Base-by-base conservation (phyloP, 495 filamentous ascomycete species). In the Neurospora africana region DNA sequence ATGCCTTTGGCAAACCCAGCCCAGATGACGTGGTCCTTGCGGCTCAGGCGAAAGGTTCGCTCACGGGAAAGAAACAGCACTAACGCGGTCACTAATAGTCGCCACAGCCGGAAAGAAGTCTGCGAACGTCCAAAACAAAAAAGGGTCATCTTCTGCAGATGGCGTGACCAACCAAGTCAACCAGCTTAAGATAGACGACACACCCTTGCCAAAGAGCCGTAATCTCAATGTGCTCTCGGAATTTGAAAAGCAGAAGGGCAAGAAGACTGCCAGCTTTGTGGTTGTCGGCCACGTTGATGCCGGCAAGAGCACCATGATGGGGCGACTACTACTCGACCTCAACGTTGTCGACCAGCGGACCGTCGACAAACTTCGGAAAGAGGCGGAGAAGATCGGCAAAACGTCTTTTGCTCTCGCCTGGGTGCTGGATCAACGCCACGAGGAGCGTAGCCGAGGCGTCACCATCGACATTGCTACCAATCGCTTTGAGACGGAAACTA, bases 231-330 rank as follows among this genome's bases (percentile, higher is more conserved):
- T 98, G 6, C 75, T 95, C 13, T 87, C 89, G 58, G 95, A 95
- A 74, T 95, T 92, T 76, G 87, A 90, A 76, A 93, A 91, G 72
- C 85, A 87, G 30, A 89, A 88, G 44, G 84, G 84, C 74, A 99
- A 98, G 81, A 91, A 91, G 71, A 88, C 87, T 41, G 94, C 93
- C 68, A 98, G 93, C 76, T 98, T 99, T 83, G 94, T 98, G 15
- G 95, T 99, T 6, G 95, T 99, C 76, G 94, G 95, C 41, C 95
- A 99, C 81, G 95, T 99, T 65, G 95, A 99, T 81, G 93, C 95
- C 58, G 95, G 95, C 37, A 99, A 99, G 82, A 97, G 93, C 81
- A 99, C 95, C 19, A 84, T 99, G 21, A 98, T 98, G 96, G 95
- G 95, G 11, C 89, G 95, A 19, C 82, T 99, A n/a, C 85, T 99